Evolutionary conservation across 768 basidiomycete species (phyloP), one percentile per base, ranked within the genome.

Genomic region (Gloeophyllum trabeum): DNA sequence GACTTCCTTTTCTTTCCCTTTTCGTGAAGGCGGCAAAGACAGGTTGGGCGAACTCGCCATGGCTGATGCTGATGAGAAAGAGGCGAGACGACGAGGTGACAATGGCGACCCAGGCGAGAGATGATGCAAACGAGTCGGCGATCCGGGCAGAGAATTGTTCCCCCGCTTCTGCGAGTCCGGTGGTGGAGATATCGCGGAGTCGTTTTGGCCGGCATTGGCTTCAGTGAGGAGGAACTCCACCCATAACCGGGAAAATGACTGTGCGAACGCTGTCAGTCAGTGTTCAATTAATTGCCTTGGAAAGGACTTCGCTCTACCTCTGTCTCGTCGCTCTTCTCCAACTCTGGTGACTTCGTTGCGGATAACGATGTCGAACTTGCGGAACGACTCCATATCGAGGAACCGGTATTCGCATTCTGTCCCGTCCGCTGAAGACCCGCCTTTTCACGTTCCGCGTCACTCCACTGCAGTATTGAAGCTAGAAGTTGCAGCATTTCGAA

Each of bases 181-280:
- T 5, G 54, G 47, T n/a, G 48, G 43, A 2, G 48, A 30, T 46
- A 40, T 4, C 50, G 40, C 13, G 39, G 24, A 13, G 54, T 52
- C 51, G 47, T 58, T n/a, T 50, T 61, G 61, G 16, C 64, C 77
- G 50, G 65, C 63, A 32, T 73, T 69, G 0, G 92, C 82, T 65
- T 99, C 94, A 19, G 91, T 94, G 48, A 99, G 79, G 3, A 99
- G 73, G 57, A 94, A 99, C 60, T 99, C 96, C 37, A 99, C 94
- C 82, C 92, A 99, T 7, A 97, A 74, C 37, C 92, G 86, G 28
- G 90, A 93, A 65, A 99, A 99, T 0, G 91, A 94, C 93, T 98
- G 46, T n/a, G 22, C 20, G 26, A 24, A 24, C 32, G 22, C 19
- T 23, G 35, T 21, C 38, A 24, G 30, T 14, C 23, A 41, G 34